phyloP scores from a whole-genome alignment of 2,329 filamentous ascomycete genomes.

The Stemphylium lycopersici region DNA sequence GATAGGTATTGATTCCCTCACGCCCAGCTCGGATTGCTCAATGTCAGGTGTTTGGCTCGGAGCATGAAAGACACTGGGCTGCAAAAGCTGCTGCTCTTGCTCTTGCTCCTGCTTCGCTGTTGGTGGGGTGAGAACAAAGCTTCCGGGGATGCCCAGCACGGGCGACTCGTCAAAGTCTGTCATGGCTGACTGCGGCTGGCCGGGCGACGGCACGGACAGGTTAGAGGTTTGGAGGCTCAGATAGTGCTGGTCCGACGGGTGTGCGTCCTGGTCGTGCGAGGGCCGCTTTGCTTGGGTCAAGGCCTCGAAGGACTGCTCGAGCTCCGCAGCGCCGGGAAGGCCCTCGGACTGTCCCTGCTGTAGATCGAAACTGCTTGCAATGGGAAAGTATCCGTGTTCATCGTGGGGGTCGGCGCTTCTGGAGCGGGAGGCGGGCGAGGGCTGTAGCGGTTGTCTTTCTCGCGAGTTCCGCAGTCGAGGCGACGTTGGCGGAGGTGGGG shows the following conservation, averaged over 20 bases:
- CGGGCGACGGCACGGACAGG: conserved; percentile 35
- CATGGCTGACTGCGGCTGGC: conserved; percentile 42
- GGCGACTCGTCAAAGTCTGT: conserved; percentile 66
- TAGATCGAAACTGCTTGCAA: conserved; percentile 16
- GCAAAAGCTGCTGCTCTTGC: conserved; percentile 32
- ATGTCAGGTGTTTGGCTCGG: conserved; percentile 21
- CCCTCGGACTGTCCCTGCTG: conserved; percentile 14
- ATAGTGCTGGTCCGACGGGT: conserved; percentile 20
- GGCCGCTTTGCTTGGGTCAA: conserved; percentile 11
- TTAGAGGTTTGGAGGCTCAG: conserved; percentile 38
- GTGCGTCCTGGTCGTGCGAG: conserved; percentile 13
- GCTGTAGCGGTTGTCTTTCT: conserved; percentile 39
- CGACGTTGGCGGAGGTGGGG: conserved; percentile 38
- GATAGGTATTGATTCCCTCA: conserved; percentile 62
- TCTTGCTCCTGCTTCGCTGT: conserved; percentile 16
- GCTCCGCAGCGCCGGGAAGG: conserved; percentile 1
- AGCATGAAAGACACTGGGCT: conserved; percentile 37
- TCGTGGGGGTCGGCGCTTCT: conserved; percentile 28
- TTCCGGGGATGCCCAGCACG: conserved; percentile 69
- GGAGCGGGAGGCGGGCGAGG: conserved; percentile 29
- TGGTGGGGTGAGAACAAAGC: conserved; percentile 56
- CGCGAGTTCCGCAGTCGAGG: conserved; percentile 45
- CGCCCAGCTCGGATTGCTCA: conserved; percentile 55
- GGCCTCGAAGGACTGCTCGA: conserved; percentile 8
- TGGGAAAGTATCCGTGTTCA: conserved; percentile 35